Base-by-base conservation (phyloP, 78 protist species). In the Planoprotostelium fungivorum region DNA sequence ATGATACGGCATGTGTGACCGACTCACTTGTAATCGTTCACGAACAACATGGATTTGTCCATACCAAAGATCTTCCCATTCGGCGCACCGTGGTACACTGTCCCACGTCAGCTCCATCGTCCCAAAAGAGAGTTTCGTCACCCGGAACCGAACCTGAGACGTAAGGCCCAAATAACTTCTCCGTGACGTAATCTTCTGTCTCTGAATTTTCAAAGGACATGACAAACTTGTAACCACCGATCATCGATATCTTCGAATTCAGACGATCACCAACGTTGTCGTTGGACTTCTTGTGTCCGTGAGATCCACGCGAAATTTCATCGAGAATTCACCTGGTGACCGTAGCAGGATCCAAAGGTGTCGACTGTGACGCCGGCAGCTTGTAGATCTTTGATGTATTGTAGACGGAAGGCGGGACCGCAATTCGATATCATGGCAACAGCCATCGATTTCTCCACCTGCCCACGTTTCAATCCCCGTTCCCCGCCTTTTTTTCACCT, bases 151-250 rank as follows among this genome's bases (percentile, higher is more conserved):
- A 51, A n/a, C 94, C 89, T 38, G 86, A 73, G 5, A 89, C 86
- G 23, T 87, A 29, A 34, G 88, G 88, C 83, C 91, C 92, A 90
- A 90, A 94, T n/a, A 94, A 34, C 63, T 94, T 94, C 84, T 94
- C 96, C 1, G 96, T 92, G 38, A 94, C 95, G 87, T 94, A 94
- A 38, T 94, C 96, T 84, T 89, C 93, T 1, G 91, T 88, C 35
- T 37, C 29, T 29, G 87, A 73, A 88, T 94, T 94, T 34, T 94
- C 96, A 85, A 94, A 90, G 1, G 96, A 85, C 89, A 94, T 63
- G 38, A 38, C 34, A 39, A 94, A 94, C 88, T 90, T 90, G 88
- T 90, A 90, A 9, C 34, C 16, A 1, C 29, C 63, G 37, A 34
- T 87, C 23, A 87, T 29, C 10, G 1, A 1, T 9, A 35, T 38